Base-by-base conservation (phyloP, 768 basidiomycete species). In the Mycena amicta region DNA sequence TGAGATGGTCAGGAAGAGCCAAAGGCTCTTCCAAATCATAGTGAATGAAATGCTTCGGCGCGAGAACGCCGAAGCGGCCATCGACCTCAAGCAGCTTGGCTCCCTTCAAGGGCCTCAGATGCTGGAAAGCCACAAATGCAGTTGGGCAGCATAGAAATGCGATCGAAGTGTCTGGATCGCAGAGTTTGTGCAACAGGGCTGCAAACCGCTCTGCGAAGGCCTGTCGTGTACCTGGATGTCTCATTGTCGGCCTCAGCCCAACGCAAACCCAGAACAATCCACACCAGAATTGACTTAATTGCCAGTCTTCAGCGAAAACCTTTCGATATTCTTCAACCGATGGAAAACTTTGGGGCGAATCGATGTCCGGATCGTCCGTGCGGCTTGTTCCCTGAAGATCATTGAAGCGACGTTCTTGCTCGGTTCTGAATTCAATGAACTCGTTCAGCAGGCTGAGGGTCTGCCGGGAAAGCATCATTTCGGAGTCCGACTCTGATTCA, bases 201-300 rank as follows among this genome's bases (percentile, higher is more conserved):
- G 78, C 77, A 5, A 80, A 68, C 20, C 66, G 70, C 46, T 72
- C 72, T 5, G 80, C 77, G 57, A 75, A 80, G 20, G n/a, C 68
- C 49, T 3, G 77, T 77, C 13, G 74, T 69, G 57, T 81, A 81
- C 79, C 80, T 81, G 27, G 39, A 18, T 49, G 62, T 46, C 40
- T 29, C 52, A 65, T 57, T 55, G 52, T 45, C 30, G 54, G 8
- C 11, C 40, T 33, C 25, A 50, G 8, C 49, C 13, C 6, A 30
- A 50, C 26, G 39, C 4, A 31, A 51, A 49, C 53, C 57, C 31
- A 64, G 31, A 55, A n/a, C 26, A 40, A 47, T 27, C 71, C 79
- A 74, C 67, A 80, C 78, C 80, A 80, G 59, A 80, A 80, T 67
- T 81, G 79, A 63, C 77, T 80, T 40, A 80, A 72, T 63, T 81